Evolutionary conservation across 2,329 filamentous ascomycete genomes (phyloP).

Genomic region (Trichoderma oligosporum): DNA sequence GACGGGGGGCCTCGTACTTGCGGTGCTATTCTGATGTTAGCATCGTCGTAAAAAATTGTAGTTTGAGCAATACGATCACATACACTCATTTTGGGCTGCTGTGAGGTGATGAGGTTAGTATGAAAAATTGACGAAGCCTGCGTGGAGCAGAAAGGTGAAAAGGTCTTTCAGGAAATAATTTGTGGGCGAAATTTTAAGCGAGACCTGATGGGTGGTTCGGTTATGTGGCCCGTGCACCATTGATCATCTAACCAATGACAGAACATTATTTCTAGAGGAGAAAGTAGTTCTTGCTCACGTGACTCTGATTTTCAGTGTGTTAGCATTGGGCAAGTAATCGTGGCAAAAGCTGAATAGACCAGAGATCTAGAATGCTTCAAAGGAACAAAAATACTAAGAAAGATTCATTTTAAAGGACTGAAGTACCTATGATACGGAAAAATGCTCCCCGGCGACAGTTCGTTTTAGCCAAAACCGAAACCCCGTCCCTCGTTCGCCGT

Average conservation of each 20-base stretch:
- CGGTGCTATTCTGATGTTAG: conserved; percentile 42
- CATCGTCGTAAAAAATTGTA: conserved; percentile 12
- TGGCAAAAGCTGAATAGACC: no score
- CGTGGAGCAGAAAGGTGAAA: conserved; percentile 30
- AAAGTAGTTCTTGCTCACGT: not conserved
- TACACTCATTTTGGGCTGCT: conserved; percentile 43
- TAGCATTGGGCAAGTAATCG: no score
- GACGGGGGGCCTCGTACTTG: conserved; percentile 80
- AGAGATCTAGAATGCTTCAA: not conserved
- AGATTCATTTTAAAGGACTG: conserved; percentile 9
- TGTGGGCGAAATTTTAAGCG: conserved; percentile 42
- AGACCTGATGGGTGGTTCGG: conserved; percentile 27
- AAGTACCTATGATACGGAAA: conserved; percentile 23
- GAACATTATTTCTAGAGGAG: not conserved
- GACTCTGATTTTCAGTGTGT: not conserved
- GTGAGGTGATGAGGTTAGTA: conserved; percentile 38
- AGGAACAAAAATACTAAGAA: not conserved
- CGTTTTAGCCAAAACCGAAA: conserved; percentile 30
- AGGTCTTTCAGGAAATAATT: conserved; percentile 28
- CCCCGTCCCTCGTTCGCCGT: conserved; percentile 12
- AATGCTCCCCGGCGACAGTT: conserved; percentile 28
- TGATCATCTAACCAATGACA: not conserved
- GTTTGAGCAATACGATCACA: conserved; percentile 24
- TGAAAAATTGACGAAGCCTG: conserved; percentile 35
- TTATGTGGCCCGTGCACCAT: conserved; percentile 26